Conservation (phyloP, 768 basidiomycete species). For the Boletus subcaerulescens region DNA sequence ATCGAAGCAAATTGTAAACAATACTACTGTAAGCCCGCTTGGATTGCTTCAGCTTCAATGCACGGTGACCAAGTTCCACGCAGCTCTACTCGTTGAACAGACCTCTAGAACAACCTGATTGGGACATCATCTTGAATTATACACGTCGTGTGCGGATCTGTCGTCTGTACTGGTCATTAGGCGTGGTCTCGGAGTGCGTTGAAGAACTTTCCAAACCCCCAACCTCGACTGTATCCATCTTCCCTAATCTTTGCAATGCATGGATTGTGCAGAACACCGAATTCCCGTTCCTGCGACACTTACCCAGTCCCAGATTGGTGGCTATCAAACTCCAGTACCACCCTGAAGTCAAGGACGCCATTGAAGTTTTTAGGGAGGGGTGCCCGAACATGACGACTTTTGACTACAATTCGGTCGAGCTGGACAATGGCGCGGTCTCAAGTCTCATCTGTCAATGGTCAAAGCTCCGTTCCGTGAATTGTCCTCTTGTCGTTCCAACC, state of each 20-base stretch:
- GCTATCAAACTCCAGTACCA: background rate
- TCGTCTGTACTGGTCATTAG: background rate
- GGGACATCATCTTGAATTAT: background rate
- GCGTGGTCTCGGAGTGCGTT: too few species aligned
- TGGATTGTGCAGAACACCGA: accelerated
- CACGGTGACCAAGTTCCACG: background rate
- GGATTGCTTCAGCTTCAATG: background rate
- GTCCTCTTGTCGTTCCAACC: background rate
- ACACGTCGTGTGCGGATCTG: background rate
- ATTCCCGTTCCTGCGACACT: background rate
- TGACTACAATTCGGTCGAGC: background rate
- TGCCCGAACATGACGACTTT: background rate
- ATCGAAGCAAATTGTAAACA: too few species aligned
- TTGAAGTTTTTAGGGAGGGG: background rate
- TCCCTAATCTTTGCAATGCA: background rate
- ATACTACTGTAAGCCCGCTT: too few species aligned
- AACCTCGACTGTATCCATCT: background rate
- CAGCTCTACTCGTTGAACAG: background rate
- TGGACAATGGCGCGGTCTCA: background rate
- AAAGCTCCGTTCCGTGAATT: background rate
- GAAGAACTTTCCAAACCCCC: background rate
- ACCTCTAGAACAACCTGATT: background rate
- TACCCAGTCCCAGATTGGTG: background rate
- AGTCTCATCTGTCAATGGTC: background rate
- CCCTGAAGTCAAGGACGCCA: background rate